Evolutionary conservation across 1,139 yeast genomes (phyloP).

Genomic region (Taiozyma sp.): DNA sequence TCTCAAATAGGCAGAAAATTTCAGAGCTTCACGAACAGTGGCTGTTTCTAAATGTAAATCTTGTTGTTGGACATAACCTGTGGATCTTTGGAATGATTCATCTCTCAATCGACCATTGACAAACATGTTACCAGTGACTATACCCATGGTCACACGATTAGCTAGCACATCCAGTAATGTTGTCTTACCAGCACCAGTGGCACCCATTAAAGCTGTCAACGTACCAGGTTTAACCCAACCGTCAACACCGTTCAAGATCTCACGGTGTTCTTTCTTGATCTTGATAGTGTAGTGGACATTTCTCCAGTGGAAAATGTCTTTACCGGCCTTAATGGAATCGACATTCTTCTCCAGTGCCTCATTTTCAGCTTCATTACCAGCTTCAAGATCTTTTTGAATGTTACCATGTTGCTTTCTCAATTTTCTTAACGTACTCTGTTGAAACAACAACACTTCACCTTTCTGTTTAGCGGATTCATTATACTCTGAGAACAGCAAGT

Average conservation of each 20-base stretch:
- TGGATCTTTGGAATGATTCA: conserved; percentile 69
- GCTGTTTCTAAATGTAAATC: conserved; percentile 71
- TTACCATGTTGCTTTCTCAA: conserved; percentile 25
- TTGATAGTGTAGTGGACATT: conserved; percentile 70
- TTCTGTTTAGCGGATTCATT: conserved; percentile 74
- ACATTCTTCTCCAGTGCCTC: conserved; percentile 11
- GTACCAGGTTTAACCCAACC: conserved; percentile 84
- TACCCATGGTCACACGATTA: conserved; percentile 74
- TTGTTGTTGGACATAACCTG: conserved; percentile 83
- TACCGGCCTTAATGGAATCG: conserved; percentile 24
- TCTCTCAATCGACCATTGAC: conserved; percentile 70
- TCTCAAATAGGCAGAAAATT: conserved; percentile 68
- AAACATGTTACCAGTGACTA: conserved; percentile 68
- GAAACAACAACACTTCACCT: conserved; percentile 77
- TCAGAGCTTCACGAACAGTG: conserved; percentile 74
- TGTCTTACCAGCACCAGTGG: conserved; percentile 87
- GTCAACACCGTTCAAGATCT: conserved; percentile 62
- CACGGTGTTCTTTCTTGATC: conserved; percentile 58
- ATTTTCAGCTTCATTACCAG: conserved; percentile 11
- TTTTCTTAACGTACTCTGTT: conserved; percentile 36
- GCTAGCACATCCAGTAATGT: conserved; percentile 71
- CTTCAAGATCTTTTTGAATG: conserved; percentile 23
- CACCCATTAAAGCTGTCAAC: conserved; percentile 78
- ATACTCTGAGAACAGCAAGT: conserved; percentile 50
- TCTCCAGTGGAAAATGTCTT: conserved; percentile 72